Evolutionary conservation across 2,329 filamentous ascomycete genomes (phyloP).

Genomic region (Fusarium stilboides): DNA sequence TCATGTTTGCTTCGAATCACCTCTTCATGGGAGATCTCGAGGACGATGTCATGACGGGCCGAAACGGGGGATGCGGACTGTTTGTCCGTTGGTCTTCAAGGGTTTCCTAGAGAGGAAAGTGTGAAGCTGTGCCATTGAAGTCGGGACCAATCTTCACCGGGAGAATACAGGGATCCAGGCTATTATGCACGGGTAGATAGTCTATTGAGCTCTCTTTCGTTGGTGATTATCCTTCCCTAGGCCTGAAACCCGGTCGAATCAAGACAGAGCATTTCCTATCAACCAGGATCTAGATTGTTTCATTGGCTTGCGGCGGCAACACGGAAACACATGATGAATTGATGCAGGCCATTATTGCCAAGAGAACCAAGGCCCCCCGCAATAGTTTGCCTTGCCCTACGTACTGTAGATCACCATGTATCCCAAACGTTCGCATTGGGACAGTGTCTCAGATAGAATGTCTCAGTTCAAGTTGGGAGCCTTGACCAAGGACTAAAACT

Average conservation of each 20-base stretch:
- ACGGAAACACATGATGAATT: constrained; percentile 4
- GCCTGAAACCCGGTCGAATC: background rate
- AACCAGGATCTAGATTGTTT: background rate
- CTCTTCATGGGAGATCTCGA: constrained; percentile 3
- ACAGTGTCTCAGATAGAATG: constrained; percentile 45
- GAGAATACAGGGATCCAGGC: constrained; percentile 6
- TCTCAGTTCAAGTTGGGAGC: constrained; percentile 33
- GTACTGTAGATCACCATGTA: constrained; percentile 24
- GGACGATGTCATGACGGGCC: constrained; percentile 10
- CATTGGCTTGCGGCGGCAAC: background rate
- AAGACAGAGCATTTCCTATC: background rate
- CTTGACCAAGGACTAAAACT: background rate
- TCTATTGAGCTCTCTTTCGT: background rate
- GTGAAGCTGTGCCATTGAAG: background rate
- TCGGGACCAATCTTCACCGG: background rate
- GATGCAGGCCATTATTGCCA: background rate
- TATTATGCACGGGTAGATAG: background rate
- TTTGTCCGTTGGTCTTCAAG: background rate
- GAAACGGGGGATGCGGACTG: background rate
- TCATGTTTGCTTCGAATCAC: constrained; percentile 7
- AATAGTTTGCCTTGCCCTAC: background rate
- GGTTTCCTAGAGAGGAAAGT: background rate
- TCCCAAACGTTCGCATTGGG: constrained; percentile 21
- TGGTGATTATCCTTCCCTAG: background rate
- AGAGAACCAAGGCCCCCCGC: background rate